These are phyloP conservation scores for Aspergillus calidoustus DNA, from an alignment of 2,329 filamentous ascomycete species.

Conservation along the genomic window DNA sequence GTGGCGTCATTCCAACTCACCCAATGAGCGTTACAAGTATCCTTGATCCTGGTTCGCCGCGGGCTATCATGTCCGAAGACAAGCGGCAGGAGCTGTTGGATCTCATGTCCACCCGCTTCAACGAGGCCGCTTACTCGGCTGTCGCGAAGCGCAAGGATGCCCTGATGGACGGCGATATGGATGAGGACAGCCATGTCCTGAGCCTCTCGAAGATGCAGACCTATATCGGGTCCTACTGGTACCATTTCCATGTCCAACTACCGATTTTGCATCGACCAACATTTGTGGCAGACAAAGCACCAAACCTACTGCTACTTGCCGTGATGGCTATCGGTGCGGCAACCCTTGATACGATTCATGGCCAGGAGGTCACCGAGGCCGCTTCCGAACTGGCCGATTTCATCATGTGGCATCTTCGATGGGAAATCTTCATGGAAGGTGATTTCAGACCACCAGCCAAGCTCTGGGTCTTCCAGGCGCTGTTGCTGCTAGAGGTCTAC, in stretches of 20 bases:
- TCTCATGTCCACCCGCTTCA: constrained; percentile 79
- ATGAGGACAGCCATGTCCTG: constrained; percentile 65
- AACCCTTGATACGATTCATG: constrained; percentile 82
- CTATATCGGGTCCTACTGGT: constrained; percentile 93
- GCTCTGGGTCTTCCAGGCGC: constrained; percentile 91
- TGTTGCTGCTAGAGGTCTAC: constrained; percentile 87
- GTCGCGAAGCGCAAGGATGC: constrained; percentile 75
- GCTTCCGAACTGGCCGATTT: constrained; percentile 89
- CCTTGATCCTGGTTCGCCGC: constrained; percentile 77
- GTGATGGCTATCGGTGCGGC: constrained; percentile 93
- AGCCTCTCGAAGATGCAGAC: constrained; percentile 95
- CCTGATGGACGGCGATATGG: constrained; percentile 77
- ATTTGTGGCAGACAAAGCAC: constrained; percentile 84
- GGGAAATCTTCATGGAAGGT: constrained; percentile 91
- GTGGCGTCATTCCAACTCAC: constrained; percentile 64
- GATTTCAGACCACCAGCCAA: constrained; percentile 92
- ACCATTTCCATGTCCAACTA: constrained; percentile 90
- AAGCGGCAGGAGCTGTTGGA: constrained; percentile 84
- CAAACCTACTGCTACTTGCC: constrained; percentile 79
- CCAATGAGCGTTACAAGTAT: constrained; percentile 90
- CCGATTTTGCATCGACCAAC: constrained; percentile 95
- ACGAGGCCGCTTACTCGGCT: constrained; percentile 76
- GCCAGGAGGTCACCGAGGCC: constrained; percentile 71
- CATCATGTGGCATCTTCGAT: constrained; percentile 88
- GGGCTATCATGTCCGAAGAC: constrained; percentile 81